Conservation (phyloP, 805 yeast genomes). For the Candida argentea region DNA sequence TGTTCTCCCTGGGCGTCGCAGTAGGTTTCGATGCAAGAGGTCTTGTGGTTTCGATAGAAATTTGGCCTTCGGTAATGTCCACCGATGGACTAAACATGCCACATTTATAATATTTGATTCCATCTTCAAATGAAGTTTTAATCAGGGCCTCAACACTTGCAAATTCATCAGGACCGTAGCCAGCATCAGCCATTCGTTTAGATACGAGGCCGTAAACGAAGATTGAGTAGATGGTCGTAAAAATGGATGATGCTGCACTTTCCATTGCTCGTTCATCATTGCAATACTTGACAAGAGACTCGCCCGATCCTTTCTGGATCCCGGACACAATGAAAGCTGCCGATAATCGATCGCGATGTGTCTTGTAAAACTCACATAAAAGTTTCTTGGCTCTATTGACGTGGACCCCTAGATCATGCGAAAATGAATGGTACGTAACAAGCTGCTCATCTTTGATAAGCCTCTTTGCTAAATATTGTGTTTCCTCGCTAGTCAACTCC, state of each 20-base stretch:
- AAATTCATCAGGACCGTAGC: slow-evolving; percentile 8
- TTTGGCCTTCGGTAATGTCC: background rate
- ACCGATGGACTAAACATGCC: slow-evolving; percentile 24
- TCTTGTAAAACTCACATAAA: slow-evolving; percentile 26
- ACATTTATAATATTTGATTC: slow-evolving; percentile 11
- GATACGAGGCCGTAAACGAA: slow-evolving; percentile 28
- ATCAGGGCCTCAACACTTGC: slow-evolving; percentile 11
- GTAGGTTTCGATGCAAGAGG: background rate
- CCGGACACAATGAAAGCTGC: slow-evolving; percentile 38
- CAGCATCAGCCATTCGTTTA: slow-evolving; percentile 5
- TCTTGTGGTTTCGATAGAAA: background rate
- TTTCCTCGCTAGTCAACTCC: slow-evolving; percentile 8
- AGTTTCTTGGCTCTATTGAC: slow-evolving; percentile 28
- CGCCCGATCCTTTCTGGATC: slow-evolving; percentile 5
- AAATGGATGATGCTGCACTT: slow-evolving; percentile 6
- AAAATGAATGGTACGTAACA: slow-evolving; percentile 33
- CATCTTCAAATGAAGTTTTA: slow-evolving; percentile 7
- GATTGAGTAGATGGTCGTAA: slow-evolving; percentile 17
- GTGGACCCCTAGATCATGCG: slow-evolving; percentile 30
- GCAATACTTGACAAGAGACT: slow-evolving; percentile 11
- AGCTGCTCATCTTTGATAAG: slow-evolving; percentile 13
- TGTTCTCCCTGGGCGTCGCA: background rate
- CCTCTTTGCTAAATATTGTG: slow-evolving; percentile 20
- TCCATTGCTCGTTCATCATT: slow-evolving; percentile 15
- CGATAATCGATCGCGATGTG: slow-evolving; percentile 22